Evolutionary conservation across 768 basidiomycete species (phyloP).

Genomic region (Amanita exitialis): DNA sequence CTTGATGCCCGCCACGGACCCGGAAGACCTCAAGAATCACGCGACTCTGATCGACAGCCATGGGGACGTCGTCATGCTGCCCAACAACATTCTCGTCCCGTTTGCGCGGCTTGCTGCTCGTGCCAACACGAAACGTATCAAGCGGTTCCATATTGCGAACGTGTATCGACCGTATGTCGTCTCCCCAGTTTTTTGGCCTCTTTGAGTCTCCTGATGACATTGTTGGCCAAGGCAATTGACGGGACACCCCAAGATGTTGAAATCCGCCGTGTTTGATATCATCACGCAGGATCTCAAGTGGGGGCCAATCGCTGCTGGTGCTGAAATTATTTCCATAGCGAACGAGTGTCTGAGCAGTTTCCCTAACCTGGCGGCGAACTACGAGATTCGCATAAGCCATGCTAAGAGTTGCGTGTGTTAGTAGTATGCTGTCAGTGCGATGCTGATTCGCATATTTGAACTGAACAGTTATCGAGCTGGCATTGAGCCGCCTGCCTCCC

Average conservation of each 20-base stretch:
- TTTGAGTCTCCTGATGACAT: slow-evolving; percentile 2
- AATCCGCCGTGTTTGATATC: slow-evolving; percentile 78
- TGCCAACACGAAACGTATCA: slow-evolving; percentile 57
- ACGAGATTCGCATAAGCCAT: slow-evolving; percentile 75
- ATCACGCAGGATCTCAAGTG: slow-evolving; percentile 61
- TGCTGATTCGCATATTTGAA: background rate
- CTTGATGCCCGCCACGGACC: slow-evolving; percentile 61
- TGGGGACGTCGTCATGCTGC: slow-evolving; percentile 66
- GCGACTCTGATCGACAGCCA: slow-evolving; percentile 74
- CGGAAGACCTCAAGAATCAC: slow-evolving; percentile 52
- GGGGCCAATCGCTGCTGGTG: slow-evolving; percentile 60
- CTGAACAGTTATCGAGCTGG: slow-evolving; percentile 52
- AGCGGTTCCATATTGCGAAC: slow-evolving; percentile 72
- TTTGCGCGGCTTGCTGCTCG: slow-evolving; percentile 81
- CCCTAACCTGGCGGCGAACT: slow-evolving; percentile 55
- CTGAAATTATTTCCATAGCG: slow-evolving; percentile 63
- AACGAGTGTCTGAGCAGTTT: slow-evolving; percentile 62
- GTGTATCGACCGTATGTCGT: slow-evolving; percentile 54
- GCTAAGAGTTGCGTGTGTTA: slow-evolving; percentile 45
- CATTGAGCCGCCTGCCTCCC: slow-evolving; percentile 51
- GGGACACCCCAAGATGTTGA: slow-evolving; percentile 64
- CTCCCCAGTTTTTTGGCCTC: background rate
- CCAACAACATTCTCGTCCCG: slow-evolving; percentile 61
- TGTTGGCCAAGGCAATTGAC: slow-evolving; percentile 38
- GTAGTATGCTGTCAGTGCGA: background rate